phyloP scores from a whole-genome alignment of 1,284 basidiomycete species.

The Phenoliferia sp. region DNA sequence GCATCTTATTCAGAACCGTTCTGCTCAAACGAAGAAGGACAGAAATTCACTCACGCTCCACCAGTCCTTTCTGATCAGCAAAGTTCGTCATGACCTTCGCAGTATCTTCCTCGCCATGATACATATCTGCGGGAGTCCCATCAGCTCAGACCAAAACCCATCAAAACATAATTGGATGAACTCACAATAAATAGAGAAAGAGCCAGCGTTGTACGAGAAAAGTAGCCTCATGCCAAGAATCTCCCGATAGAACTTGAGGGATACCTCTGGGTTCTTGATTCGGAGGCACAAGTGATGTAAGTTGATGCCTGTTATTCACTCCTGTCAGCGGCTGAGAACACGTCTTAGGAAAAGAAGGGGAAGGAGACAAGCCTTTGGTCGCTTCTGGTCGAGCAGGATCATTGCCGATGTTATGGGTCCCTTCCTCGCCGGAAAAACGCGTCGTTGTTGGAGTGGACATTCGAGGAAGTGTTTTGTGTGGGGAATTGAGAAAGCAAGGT shows the following conservation, averaged over 20 bases:
- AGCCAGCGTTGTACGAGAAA: constrained; percentile 26
- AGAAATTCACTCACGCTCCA: constrained; percentile 15
- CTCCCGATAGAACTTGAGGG: constrained; percentile 21
- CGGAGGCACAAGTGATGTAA: constrained; percentile 22
- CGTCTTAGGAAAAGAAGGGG: not conserved
- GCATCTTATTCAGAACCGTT: not conserved
- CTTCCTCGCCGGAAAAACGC: constrained; percentile 5
- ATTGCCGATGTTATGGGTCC: constrained; percentile 19
- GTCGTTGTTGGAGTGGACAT: not conserved
- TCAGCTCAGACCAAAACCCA: not conserved
- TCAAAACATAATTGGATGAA: not conserved
- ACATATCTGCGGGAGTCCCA: constrained; percentile 3
- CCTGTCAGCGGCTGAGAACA: not conserved
- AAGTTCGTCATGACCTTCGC: constrained; percentile 20
- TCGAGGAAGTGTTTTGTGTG: too few relatives aligned
- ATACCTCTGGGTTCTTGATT: constrained; percentile 18
- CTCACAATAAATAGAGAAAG: constrained; percentile 22
- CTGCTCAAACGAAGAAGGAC: too few relatives aligned
- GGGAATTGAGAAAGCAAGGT: too few relatives aligned
- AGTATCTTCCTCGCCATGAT: constrained; percentile 22
- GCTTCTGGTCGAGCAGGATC: constrained; percentile 12
- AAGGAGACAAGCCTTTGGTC: not conserved
- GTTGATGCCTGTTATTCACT: constrained; percentile 11
- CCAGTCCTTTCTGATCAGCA: constrained; percentile 19
- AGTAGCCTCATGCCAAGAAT: constrained; percentile 22